Evolutionary conservation across 129 eudicot species (phyloP), one percentile per base, ranked within the genome.

Genomic region (Flaveria sonorensis): DNA sequence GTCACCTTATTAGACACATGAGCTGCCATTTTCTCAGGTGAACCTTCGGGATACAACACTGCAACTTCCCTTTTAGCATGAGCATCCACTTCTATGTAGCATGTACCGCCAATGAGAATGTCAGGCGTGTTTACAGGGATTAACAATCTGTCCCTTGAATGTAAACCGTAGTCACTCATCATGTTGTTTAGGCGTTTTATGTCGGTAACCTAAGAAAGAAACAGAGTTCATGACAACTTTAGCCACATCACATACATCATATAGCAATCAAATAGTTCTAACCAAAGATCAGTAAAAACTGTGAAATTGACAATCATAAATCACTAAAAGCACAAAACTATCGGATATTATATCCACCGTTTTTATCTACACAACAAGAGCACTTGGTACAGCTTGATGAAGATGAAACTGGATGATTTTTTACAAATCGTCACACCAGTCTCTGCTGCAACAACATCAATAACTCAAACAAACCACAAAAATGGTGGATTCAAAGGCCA

Each of bases 111-210:
- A 11, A 89, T 61, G 59, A 95, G 99, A 50, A 88, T 55, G 74
- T 82, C 86, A 2, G 96, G 96, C 3, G 83, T 79, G 82, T 79
- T 88, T 23, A 95, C 80, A 40, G 97, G 99, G 64, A 95, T 89
- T 52, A 95, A 83, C 66, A 95, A 77, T 55, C 99, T 83, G 75
- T 95, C 99, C 82, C 99, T 83, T 8, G 99, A 95, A 82, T 89
- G 84, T 77, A 95, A 89, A 53, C 99, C 99, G 43, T 92, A 96
- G 82, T 95, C 99, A 43, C 99, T 95, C 92, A 95, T 92, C 99
- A 95, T 95, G 91, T 95, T 95, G 87, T 95, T 95, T 68, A 95
- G 74, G 19, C 99, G 96, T 79, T 89, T 91, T 42, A 95, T 88
- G 82, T 89, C 97, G 63, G 83, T 89, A 71, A 92, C 97, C 99